Evolutionary conservation across 2,329 filamentous ascomycete species (phyloP), one percentile per base, ranked within the genome.

Genomic region (Xylariaceae sp.): DNA sequence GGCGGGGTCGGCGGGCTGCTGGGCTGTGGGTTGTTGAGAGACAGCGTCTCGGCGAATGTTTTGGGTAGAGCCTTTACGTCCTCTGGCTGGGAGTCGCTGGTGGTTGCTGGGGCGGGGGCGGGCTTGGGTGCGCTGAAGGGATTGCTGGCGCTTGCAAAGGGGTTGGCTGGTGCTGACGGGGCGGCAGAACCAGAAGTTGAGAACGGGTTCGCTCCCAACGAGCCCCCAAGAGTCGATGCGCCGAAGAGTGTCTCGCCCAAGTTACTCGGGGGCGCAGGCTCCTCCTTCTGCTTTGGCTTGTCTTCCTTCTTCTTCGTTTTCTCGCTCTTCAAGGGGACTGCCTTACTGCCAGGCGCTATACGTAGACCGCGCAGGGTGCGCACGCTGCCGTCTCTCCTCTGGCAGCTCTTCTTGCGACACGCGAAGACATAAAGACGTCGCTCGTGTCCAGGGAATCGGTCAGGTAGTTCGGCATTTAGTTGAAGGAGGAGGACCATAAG

Each of bases 381-480:
- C 59, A 97, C 82, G 71, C 89, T 93, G 1, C 94, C 94, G 17
- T 87, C 82, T 69, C 91, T 93, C 64, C 92, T 82, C 68, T 89
- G 84, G 72, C 94, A 99, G 9, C 84, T 79, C 73, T 89, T 90
- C 65, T 84, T 82, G 60, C 86, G 83, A 74, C 94, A 99, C 15
- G 84, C 84, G 73, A 96, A 92, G 10, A 99, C 80, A 70, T 97
- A 97, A 15, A 99, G 73, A 62, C 93, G 85, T 66, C 94, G 82
- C 70, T 97, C 91, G 74, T 97, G 90, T 58, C 87, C 86, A 1
- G 92, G 89, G 70, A 96, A 97, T 53, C 85, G 82, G 57, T 93
- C 88, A 11, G 92, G 92, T 2, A 97, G 81, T 72, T 97, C 92
- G 68, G 86, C 92, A 74, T 99, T 91, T 34, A 99, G 82, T 74